phyloP scores from a whole-genome alignment of 1,284 basidiomycete species.

The Golubevia pallescens region DNA sequence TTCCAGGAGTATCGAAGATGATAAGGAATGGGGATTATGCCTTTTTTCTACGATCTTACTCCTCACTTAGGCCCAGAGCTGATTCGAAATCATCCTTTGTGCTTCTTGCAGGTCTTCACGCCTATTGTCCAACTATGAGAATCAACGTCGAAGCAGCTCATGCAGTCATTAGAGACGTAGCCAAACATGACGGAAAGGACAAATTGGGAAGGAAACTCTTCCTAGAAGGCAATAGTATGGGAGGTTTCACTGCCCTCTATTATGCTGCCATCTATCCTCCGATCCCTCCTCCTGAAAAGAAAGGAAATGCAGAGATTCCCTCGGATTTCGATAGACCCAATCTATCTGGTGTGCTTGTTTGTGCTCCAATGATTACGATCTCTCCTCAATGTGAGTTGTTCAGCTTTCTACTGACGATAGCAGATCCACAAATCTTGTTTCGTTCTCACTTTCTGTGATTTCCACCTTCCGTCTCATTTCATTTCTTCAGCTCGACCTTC shows the following conservation, averaged over 20 bases:
- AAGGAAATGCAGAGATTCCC: constrained; percentile 16
- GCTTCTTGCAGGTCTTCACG: constrained; percentile 67
- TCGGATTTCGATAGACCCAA: constrained; percentile 25
- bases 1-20: too few species aligned
- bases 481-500: constrained; percentile 66
- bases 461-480: constrained; percentile 33
- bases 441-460: too few species aligned
- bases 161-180: constrained; percentile 67
- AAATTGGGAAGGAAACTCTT: constrained; percentile 38
- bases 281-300: constrained; percentile 17
- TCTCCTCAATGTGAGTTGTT: constrained; percentile 29
- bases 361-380: constrained; percentile 67
- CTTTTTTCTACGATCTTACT: too few species aligned
- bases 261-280: constrained; percentile 57
- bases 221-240: constrained; percentile 66
- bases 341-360: constrained; percentile 63
- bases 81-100: too few species aligned
- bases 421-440: not conserved
- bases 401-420: not conserved
- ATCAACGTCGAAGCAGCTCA: constrained; percentile 66
- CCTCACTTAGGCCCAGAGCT: too few species aligned
- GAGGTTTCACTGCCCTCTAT: constrained; percentile 65
- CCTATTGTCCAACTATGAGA: constrained; percentile 65
- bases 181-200: constrained; percentile 15
- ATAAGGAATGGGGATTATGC: too few species aligned